A percentile compares a stretch with the other conserved stretches of the same genome.
Evolutionary conservation across 2,329 filamentous ascomycete species (phyloP).

Genomic region (Fusarium luffae): DNA sequence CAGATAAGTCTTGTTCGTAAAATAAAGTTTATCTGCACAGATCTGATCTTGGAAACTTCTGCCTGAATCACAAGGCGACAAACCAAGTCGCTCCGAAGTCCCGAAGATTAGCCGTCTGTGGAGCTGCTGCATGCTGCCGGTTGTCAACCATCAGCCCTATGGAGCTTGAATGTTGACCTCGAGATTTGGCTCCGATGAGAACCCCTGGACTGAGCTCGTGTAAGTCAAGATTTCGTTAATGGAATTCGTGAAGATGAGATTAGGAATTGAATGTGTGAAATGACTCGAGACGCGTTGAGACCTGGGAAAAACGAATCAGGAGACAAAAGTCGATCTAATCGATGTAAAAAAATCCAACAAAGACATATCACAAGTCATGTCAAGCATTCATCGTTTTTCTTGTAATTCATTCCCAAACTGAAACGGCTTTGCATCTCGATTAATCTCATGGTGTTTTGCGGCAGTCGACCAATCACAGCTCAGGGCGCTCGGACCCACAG

Average conservation of each 20-base stretch:
- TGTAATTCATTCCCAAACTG: slow-evolving; percentile 17
- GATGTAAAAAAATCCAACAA: neutral
- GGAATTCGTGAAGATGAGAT: slow-evolving; percentile 10
- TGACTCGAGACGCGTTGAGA: slow-evolving; percentile 10
- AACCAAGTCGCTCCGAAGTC: accelerated
- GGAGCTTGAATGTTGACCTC: slow-evolving; percentile 45
- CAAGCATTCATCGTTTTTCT: slow-evolving; percentile 21
- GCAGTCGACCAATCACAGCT: slow-evolving; percentile 25
- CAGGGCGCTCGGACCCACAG: neutral
- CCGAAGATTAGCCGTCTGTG: slow-evolving; percentile 2
- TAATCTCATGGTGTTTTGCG: slow-evolving; percentile 3
- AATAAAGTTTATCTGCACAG: neutral
- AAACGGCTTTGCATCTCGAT: slow-evolving; percentile 9
- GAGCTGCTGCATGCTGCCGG: slow-evolving; percentile 2
- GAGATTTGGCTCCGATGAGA: slow-evolving; percentile 43
- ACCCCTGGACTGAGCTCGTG: slow-evolving; percentile 41
- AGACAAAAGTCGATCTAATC: neutral
- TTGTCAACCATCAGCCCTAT: slow-evolving; percentile 45
- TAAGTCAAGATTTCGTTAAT: slow-evolving; percentile 24
- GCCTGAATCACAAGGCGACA: slow-evolving; percentile 1
- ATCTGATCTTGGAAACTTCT: neutral
- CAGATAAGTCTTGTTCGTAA: neutral
- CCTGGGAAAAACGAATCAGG: slow-evolving; percentile 10
- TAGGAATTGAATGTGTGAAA: slow-evolving; percentile 34
- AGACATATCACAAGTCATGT: neutral